Evolutionary conservation across 23 red algal species (phyloP).

Genomic region (Gracilaria vermiculophylla): DNA sequence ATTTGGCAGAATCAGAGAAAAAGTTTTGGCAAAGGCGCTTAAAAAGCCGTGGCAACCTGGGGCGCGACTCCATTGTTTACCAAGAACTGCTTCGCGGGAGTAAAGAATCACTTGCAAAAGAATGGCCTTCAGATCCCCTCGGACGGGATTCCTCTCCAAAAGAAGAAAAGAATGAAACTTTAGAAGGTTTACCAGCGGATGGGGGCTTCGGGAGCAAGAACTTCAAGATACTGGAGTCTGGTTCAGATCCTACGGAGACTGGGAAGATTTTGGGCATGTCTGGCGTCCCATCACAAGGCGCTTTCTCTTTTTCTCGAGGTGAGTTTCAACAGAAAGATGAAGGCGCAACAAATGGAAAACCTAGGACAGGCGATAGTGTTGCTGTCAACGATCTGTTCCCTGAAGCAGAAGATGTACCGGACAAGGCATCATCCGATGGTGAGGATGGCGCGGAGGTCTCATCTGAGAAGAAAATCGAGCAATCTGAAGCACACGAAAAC

Average conservation of each 20-base stretch:
- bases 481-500: neutral
- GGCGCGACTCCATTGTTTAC: conserved; percentile 19
- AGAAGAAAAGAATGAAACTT: conserved; percentile 24
- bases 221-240: neutral
- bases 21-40: conserved; percentile 39
- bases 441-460: neutral
- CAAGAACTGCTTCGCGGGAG: conserved; percentile 41
- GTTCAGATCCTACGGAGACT: neutral
- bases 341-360: neutral
- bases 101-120: conserved; percentile 18
- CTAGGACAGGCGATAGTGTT: neutral
- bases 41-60: conserved; percentile 1
- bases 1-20: neutral
- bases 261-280: conserved; percentile 4
- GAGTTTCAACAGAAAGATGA: conserved; percentile 16
- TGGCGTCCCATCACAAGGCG: neutral
- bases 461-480: neutral
- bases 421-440: neutral
- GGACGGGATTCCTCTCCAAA: neutral
- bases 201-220: conserved; percentile 26
- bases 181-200: conserved; percentile 38
- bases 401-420: neutral
- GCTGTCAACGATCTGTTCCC: neutral
- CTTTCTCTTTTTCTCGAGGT: conserved; percentile 47
- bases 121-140: conserved; percentile 45